Conservation (phyloP, 2,329 filamentous ascomycete species). For the Aspergillus ruber region DNA sequence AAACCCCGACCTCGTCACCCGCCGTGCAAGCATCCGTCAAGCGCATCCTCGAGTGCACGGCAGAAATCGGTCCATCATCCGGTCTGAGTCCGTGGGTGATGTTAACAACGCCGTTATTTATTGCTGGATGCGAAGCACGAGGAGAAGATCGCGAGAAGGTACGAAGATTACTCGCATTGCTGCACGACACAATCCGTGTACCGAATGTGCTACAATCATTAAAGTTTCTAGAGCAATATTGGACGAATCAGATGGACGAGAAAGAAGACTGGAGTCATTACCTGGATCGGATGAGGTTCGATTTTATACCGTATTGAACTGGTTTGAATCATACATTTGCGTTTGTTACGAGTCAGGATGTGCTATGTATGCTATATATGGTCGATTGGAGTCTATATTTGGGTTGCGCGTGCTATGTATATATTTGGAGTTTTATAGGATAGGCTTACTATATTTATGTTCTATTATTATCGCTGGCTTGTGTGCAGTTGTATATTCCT, state of each 20-base stretch:
- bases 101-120: slow-evolving; percentile 39
- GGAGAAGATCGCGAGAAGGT: slow-evolving; percentile 31
- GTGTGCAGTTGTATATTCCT: too few relatives aligned
- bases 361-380: neutral
- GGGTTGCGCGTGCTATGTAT: too few relatives aligned
- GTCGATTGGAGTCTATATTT: neutral
- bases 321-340: neutral
- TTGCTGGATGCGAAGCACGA: slow-evolving; percentile 37
- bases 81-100: slow-evolving; percentile 38
- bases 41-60: slow-evolving; percentile 34
- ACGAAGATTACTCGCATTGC: slow-evolving; percentile 23
- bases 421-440: too few relatives aligned
- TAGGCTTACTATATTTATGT: too few relatives aligned
- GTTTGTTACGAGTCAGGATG: neutral
- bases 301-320: slow-evolving; percentile 22
- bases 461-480: too few relatives aligned
- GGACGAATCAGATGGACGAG: slow-evolving; percentile 25
- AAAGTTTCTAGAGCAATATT: slow-evolving; percentile 36
- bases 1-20: slow-evolving; percentile 22
- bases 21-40: slow-evolving; percentile 31
- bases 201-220: slow-evolving; percentile 38
- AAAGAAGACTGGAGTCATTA: slow-evolving; percentile 35
- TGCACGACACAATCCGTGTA: slow-evolving; percentile 36
- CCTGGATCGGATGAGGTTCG: slow-evolving; percentile 31
- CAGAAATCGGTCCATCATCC: slow-evolving; percentile 31